Conservation (phyloP, 2,329 filamentous ascomycete genomes). For the Shiraia bambusicola region DNA sequence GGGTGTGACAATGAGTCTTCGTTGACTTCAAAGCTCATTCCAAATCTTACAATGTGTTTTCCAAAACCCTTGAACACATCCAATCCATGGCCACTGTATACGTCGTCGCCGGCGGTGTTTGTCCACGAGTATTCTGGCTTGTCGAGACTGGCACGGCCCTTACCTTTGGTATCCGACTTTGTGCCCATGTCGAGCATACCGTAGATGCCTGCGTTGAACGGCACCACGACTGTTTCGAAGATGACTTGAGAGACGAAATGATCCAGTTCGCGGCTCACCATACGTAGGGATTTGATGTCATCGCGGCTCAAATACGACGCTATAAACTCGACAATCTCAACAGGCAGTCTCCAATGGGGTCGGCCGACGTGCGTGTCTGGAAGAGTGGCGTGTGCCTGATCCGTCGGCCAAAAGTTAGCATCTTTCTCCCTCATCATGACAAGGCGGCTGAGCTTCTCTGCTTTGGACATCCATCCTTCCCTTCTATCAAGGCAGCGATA, state of each 20-base stretch:
- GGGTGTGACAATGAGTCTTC: conserved; percentile 54
- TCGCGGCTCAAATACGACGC: conserved; percentile 57
- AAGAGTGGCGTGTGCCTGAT: background rate
- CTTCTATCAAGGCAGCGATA: conserved; percentile 23
- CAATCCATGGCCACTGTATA: conserved; percentile 60
- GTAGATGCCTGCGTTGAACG: conserved; percentile 66
- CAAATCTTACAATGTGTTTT: conserved; percentile 62
- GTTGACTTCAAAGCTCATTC: conserved; percentile 68
- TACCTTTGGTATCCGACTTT: conserved; percentile 40
- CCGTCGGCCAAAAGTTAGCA: background rate
- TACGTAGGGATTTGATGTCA: conserved; percentile 61
- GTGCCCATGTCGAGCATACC: conserved; percentile 50
- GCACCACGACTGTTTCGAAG: conserved; percentile 65
- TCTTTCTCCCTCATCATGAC: background rate
- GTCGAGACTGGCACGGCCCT: conserved; percentile 33
- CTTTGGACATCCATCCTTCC: background rate
- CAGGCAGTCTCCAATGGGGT: conserved; percentile 52
- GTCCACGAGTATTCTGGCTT: conserved; percentile 43
- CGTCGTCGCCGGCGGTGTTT: conserved; percentile 46
- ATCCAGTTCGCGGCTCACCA: conserved; percentile 63
- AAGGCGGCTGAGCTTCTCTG: conserved; percentile 3
- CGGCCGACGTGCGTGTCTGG: conserved; percentile 29
- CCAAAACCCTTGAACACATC: conserved; percentile 64
- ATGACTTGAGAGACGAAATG: conserved; percentile 58
- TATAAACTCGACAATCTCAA: conserved; percentile 64